These are phyloP conservation scores for Monosiga brevicollis DNA, from an alignment of 78 protist genomes.

Conservation along the genomic window DNA sequence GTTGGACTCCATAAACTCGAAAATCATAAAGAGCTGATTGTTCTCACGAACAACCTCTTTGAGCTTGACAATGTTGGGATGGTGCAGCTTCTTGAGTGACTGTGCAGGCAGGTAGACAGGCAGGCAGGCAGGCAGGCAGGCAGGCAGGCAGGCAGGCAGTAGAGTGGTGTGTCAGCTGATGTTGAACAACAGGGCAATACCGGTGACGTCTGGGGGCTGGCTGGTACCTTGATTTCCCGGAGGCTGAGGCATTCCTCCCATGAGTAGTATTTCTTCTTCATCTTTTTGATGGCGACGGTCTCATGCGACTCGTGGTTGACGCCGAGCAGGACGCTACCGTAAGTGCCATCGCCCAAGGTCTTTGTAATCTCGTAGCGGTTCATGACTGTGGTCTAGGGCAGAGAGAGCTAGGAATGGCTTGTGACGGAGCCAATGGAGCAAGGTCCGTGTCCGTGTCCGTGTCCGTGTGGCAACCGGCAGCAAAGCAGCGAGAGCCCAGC, in stretches of 20 bases:
- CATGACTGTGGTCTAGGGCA: too few relatives aligned
- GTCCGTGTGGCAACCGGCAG: too few relatives aligned
- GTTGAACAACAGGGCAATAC: too few relatives aligned
- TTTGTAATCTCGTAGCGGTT: constrained; percentile 2
- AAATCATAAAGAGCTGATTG: constrained; percentile 83
- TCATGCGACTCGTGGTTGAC: not conserved
- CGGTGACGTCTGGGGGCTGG: too few relatives aligned
- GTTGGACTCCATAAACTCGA: constrained; percentile 84
- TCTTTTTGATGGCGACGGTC: constrained; percentile 88
- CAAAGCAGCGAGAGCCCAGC: too few relatives aligned
- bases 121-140: not conserved
- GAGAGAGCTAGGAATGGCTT: too few relatives aligned
- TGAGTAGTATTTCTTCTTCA: constrained; percentile 78
- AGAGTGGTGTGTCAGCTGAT: too few relatives aligned
- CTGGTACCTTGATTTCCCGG: constrained; percentile 69
- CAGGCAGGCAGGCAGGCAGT: not conserved
- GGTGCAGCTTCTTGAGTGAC: constrained; percentile 72
- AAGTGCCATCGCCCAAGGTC: not conserved
- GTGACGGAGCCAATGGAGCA: too few relatives aligned
- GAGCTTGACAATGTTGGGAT: constrained; percentile 89
- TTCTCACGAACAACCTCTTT: constrained; percentile 88
- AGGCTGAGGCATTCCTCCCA: constrained; percentile 87
- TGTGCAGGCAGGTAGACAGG: not conserved
- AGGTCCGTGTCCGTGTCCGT: too few relatives aligned
- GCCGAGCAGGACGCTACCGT: not conserved